Base-by-base conservation (phyloP, 805 yeast genomes). In the Jamesozyma hellenica region DNA sequence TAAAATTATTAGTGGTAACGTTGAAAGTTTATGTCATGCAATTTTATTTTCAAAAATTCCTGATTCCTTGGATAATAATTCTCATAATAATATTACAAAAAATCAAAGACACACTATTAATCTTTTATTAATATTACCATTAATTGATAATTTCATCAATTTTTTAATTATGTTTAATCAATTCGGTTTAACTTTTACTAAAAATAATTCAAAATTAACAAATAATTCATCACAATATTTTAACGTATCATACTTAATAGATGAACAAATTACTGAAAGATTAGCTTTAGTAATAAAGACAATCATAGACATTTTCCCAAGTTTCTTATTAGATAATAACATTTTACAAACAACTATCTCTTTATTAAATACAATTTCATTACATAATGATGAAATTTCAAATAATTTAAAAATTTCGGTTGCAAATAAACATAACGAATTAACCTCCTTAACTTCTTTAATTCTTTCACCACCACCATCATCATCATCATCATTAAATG, bases 11-110 rank as follows among this genome's bases (percentile, higher is more conserved):
- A 67, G 72, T 17, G 84, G 84, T 15, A 56, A 84, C 0, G 52
- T 74, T 10, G 96, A 87, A 56, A 73, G 87, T 34, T 67, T 87
- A 28, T 75, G 88, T 41, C 96, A 88, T 60, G 72, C 82, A 3
- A 64, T 84, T 19, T 56, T 86, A 13, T 79, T 78, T 56, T 40
- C 32, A 14, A 27, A 41, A 6, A 17, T 21, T 11, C 26, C 39
- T 12, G 32, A 27, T 5, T 32, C 32, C 10, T 16, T 25, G 9
- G 36, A 35, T 14, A 28, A 41, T 14, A 16, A 32, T 8, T n/a
- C n/a, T n/a, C 36, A 36, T 15, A 14, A 17, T 4, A 25, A 15
- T 5, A 27, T 26, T 13, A 18, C 15, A 11, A 32, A 39, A 13
- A 26, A 35, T 32, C 47, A 49, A 23, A 42, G 47, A 32, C 49